Base-by-base conservation (phyloP, 129 eudicot species). In the Flaveria ramosissima region DNA sequence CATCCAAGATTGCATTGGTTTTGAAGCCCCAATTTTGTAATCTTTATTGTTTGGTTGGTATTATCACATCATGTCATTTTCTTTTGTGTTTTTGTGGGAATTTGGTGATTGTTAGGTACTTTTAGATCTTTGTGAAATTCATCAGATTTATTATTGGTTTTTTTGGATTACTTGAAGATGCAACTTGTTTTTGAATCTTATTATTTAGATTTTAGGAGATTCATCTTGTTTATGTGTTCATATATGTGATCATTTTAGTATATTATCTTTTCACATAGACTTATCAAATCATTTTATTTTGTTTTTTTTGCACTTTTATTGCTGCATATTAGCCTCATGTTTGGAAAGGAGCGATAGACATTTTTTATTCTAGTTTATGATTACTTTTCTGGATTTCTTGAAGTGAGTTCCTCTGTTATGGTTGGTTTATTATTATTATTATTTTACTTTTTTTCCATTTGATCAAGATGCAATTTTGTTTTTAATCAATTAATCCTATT, bases 31-130 rank as follows among this genome's bases (percentile, higher is more conserved):
- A 53, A 23, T 41, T 15, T 56, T 68, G 27, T 57, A 21, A 78
- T 19, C 66, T 67, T 68, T 43, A 63, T 76, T 45, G 50, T 30
- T 78, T 78, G 41, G 71, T 72, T 43, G 46, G 21, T 15, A 48
- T 62, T 36, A 36, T 36, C 41, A 36, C 41, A 36, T 0, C 41
- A 17, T 46, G 55, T 16, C 55, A 9, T 71, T 20, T 60, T 69
- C 9, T 42, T 13, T 57, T 26, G 41, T 78, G 47, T 26, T 17
- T 47, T 62, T 71, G 77, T 60, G 27, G 66, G 68, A 20, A 63
- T 72, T 43, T 71, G 67, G 26, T 48, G 50, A 78, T 60, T 71
- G 64, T 68, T 68, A 39, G 81, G 56, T 77, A 23, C 65, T 27
- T 51, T 0, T 15, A 43, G n/a, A 20, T 74, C 26, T 43, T 24